phyloP scores from a whole-genome alignment of 768 basidiomycete genomes.

The Xerocomellus amylosporus region DNA sequence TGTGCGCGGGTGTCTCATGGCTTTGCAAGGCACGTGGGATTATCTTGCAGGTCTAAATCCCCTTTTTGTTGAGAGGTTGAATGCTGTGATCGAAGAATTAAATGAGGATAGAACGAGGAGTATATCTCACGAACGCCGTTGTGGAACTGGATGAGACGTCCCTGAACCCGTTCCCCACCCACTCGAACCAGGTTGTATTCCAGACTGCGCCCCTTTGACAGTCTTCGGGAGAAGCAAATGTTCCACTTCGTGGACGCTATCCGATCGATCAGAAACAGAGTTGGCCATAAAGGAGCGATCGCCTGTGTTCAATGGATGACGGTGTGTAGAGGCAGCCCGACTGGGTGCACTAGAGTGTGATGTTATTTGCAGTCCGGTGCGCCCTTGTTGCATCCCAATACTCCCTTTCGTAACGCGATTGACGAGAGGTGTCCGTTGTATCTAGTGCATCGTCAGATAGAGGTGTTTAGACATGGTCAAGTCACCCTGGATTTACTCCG shows the following conservation, averaged over 20 bases:
- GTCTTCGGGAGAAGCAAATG: conserved; percentile 45
- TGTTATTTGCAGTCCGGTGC: conserved; percentile 29
- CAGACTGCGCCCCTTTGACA: conserved; percentile 18
- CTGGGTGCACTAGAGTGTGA: conserved; percentile 25
- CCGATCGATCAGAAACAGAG: conserved; percentile 55
- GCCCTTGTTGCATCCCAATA: conserved; percentile 34
- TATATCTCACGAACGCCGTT: conserved; percentile 24
- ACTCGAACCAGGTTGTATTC: conserved; percentile 24
- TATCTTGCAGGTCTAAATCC: conserved; percentile 48
- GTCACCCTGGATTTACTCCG: conserved; percentile 40
- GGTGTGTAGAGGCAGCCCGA: conserved; percentile 29
- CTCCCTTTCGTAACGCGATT: conserved; percentile 41
- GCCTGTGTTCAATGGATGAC: conserved; percentile 41
- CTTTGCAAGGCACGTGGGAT: not conserved
- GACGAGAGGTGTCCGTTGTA: conserved; percentile 66
- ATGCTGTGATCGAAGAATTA: conserved; percentile 33
- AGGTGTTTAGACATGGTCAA: not conserved
- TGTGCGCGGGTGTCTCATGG: not conserved
- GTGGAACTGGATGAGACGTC: conserved; percentile 24
- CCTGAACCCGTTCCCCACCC: conserved; percentile 38
- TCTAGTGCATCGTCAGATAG: conserved; percentile 38
- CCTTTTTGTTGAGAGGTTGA: conserved; percentile 42
- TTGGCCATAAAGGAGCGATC: conserved; percentile 45
- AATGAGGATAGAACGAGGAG: not conserved
- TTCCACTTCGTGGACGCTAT: conserved; percentile 74